Evolutionary conservation across 2,329 filamentous ascomycete genomes (phyloP).

Genomic region (Pleoardoris graminearum): DNA sequence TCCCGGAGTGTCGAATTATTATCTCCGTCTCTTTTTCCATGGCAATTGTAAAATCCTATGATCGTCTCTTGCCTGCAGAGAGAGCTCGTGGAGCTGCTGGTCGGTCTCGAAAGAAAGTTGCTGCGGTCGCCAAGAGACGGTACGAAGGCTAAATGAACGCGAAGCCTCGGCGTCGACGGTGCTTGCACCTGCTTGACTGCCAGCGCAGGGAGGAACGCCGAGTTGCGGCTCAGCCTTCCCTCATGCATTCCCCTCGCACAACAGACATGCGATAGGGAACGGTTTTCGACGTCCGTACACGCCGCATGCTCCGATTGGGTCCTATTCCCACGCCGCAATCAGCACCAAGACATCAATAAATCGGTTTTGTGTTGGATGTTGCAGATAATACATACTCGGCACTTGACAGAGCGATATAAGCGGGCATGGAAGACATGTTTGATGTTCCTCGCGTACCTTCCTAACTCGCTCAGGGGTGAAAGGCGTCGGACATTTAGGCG

Average conservation of each 20-base stretch:
- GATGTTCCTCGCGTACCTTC: constrained; percentile 1
- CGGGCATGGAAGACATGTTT: neutral
- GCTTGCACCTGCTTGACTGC: neutral
- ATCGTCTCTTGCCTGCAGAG: too few relatives aligned
- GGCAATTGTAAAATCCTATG: neutral
- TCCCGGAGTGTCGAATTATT: neutral
- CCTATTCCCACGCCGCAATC: neutral
- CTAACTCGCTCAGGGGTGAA: neutral
- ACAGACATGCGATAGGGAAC: neutral
- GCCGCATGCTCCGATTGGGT: neutral
- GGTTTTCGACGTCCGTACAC: neutral
- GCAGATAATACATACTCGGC: neutral
- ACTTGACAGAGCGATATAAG: neutral
- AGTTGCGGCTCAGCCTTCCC: constrained; percentile 2
- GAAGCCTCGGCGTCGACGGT: too few relatives aligned
- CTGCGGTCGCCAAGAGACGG: neutral
- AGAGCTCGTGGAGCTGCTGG: too few relatives aligned
- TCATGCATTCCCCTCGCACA: neutral
- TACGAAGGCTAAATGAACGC: neutral
- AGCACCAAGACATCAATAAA: neutral
- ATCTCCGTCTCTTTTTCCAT: constrained; percentile 1
- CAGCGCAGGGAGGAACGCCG: neutral
- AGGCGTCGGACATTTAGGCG: constrained; percentile 3
- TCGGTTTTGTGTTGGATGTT: neutral
- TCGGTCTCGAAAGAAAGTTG: too few relatives aligned